Evolutionary conservation across 306 rosid genomes (phyloP), one percentile per base, ranked within the genome.

Genomic region (Gastrolobium bilobum): DNA sequence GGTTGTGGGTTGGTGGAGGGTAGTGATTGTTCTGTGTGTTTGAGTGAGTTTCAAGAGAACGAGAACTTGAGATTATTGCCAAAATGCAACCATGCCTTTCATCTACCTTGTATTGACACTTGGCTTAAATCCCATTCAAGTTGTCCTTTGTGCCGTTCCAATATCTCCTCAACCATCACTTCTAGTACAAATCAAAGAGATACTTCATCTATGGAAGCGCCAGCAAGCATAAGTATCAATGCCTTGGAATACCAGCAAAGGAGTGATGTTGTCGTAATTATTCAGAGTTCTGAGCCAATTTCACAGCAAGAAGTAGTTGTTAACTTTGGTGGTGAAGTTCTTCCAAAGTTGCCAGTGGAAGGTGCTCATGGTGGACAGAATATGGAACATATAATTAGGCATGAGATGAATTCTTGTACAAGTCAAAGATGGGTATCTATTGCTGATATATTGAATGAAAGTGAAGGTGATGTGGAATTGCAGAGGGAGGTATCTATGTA

Each of bases 131-230:
- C 97, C 7, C 81, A 88, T 67, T 86, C 97, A 0, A 88, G 85
- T 26, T 93, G 98, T 51, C 97, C 98, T 5, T 76, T 93, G 5
- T 93, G 97, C 64, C 92, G 98, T 20, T 82, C 93, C 52, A 81
- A 69, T 10, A 82, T 88, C 35, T 31, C 84, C 5, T n/a, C 39
- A 5, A 62, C 81, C 4, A 26, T 42, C 4, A 39, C 29, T 63
- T 14, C 65, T 42, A 9, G 33, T 62, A 10, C 84, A 1, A 42
- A 82, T 42, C 74, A 69, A 0, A 11, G 50, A 53, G 73, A 76
- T 37, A 47, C 48, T 30, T 74, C 82, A 6, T 3, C 34, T 5
- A 78, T 67, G 51, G 85, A 75, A 14, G 68, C 68, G 14, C 76
- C 75, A 2, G 13, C 83, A 6, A 74, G 65, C 29, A 6, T 58